Conservation (phyloP, 176 grass and related monocot genomes). For the Otatea glauca region DNA sequence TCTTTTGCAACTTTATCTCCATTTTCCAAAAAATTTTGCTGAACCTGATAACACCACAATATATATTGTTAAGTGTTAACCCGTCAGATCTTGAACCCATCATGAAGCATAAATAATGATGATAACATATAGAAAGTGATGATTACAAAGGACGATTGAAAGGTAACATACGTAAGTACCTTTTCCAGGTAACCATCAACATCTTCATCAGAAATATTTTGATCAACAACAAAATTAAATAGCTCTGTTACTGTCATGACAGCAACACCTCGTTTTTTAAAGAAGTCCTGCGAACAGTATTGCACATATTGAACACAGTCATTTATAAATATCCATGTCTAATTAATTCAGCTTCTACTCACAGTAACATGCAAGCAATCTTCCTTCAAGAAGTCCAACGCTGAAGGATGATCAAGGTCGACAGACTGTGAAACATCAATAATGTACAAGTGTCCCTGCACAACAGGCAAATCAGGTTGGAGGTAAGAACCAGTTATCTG, state of each 20-base stretch:
- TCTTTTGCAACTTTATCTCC: constrained; percentile 55
- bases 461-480: not conserved
- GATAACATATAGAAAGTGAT: not conserved
- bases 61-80: constrained; percentile 8
- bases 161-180: constrained; percentile 50
- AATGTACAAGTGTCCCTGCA: constrained; percentile 93
- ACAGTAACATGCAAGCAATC: constrained; percentile 98
- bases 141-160: constrained; percentile 21
- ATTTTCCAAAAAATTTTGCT: constrained; percentile 81
- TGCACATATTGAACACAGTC: not conserved
- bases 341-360: constrained; percentile 39
- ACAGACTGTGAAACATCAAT: constrained; percentile 99
- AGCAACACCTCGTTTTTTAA: constrained; percentile 80
- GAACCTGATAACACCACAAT: constrained; percentile 59
- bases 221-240: constrained; percentile 92
- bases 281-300: constrained; percentile 73
- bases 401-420: constrained; percentile 90
- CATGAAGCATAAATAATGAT: not conserved
- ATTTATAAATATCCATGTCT: constrained; percentile 3
- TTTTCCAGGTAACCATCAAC: constrained; percentile 87
- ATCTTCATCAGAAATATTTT: constrained; percentile 76
- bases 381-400: constrained; percentile 89
- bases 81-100: not conserved
- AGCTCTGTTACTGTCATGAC: constrained; percentile 78
- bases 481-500: not conserved